Conservation (phyloP, 441 rosid species). For the Gossypium davidsonii region DNA sequence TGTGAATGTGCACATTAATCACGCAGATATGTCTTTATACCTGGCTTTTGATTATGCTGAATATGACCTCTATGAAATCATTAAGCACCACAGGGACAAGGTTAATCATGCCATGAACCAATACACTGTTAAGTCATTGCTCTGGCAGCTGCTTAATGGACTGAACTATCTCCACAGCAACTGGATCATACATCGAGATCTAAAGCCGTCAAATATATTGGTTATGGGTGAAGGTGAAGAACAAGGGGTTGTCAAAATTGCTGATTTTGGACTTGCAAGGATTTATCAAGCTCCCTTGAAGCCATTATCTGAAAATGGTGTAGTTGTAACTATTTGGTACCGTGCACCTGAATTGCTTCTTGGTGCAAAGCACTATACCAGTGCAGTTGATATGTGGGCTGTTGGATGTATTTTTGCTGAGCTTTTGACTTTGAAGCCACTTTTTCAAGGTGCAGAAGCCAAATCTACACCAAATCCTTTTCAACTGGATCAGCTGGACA, state of each 20-base stretch:
- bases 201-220: constrained; percentile 94
- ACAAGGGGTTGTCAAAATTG: constrained; percentile 84
- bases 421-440: constrained; percentile 85
- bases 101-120: constrained; percentile 52
- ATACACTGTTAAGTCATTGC: constrained; percentile 84
- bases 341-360: constrained; percentile 97
- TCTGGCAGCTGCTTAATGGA: constrained; percentile 97
- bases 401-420: constrained; percentile 98
- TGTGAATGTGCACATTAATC: constrained; percentile 93
- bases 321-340: constrained; percentile 97
- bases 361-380: constrained; percentile 93
- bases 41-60: constrained; percentile 94
- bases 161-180: constrained; percentile 92
- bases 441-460: constrained; percentile 91
- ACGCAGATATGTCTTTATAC: constrained; percentile 83
- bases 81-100: constrained; percentile 87
- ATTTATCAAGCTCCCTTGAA: constrained; percentile 90
- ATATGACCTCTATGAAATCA: constrained; percentile 90
- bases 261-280: constrained; percentile 95
- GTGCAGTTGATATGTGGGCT: constrained; percentile 98
- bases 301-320: constrained; percentile 80
- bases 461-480: constrained; percentile 78
- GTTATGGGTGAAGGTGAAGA: constrained; percentile 99
- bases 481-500: constrained; percentile 96
- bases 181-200: constrained; percentile 96